Conservation (phyloP, 305 asterid genomes). For the Solanum hybrid region DNA sequence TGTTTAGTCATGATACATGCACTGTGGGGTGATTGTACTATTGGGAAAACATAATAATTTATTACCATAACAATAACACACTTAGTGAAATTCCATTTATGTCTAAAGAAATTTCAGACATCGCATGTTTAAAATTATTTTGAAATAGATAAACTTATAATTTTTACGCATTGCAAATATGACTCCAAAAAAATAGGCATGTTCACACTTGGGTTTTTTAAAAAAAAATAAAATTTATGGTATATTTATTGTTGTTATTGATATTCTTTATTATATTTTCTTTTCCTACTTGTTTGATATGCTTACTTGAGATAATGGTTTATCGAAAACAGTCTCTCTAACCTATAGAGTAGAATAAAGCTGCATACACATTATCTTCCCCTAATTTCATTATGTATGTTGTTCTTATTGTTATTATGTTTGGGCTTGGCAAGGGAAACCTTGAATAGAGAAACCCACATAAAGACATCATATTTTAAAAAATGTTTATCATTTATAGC, state of each 20-base stretch:
- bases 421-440: too few species aligned
- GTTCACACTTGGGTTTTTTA: background rate
- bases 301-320: background rate
- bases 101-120: background rate
- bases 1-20: background rate
- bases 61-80: too few species aligned
- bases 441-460: too few species aligned
- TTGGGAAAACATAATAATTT: background rate
- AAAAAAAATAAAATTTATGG: too few species aligned
- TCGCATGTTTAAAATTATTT: too few species aligned
- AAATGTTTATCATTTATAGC: too few species aligned
- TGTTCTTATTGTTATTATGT: too few species aligned
- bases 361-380: background rate
- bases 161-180: background rate
- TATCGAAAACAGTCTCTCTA: background rate
- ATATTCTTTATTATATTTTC: background rate
- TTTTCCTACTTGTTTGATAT: background rate
- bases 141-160: too few species aligned
- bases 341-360: background rate
- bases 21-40: background rate
- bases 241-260: background rate
- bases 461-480: too few species aligned
- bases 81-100: too few species aligned
- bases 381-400: too few species aligned
- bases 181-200: background rate